A percentile compares a stretch with the other conserved stretches of the same genome.
phyloP scores from a whole-genome alignment of 306 rosid species.

The Prunus mongolica region DNA sequence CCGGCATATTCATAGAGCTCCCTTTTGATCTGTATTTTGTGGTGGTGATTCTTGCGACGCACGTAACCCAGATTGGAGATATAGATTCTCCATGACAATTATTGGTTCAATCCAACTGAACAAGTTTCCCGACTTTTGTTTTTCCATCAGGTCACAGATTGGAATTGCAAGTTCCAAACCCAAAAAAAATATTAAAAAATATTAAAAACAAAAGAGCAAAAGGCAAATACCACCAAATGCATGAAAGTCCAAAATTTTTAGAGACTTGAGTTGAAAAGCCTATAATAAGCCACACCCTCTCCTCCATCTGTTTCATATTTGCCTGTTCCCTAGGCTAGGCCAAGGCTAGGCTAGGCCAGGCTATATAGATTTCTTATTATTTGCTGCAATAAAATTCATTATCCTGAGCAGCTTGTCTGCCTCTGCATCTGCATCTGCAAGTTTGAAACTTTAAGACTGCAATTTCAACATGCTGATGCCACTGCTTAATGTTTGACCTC shows the following conservation, averaged over 20 bases:
- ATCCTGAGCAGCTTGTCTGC: not conserved
- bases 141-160: not conserved
- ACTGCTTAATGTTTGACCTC: slow-evolving; percentile 18
- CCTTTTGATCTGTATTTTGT: not conserved
- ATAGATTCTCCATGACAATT: not conserved
- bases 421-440: not conserved
- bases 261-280: not conserved
- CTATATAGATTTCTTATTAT: slow-evolving; percentile 1
- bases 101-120: not conserved
- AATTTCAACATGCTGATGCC: slow-evolving; percentile 7
- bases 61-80: not conserved
- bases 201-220: not conserved
- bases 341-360: not conserved
- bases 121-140: not conserved
- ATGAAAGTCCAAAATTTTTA: not conserved
- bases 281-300: not conserved
- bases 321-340: not conserved
- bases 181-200: not conserved
- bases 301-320: not conserved
- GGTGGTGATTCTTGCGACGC: not conserved
- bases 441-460: slow-evolving; percentile 8
- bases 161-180: not conserved
- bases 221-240: not conserved
- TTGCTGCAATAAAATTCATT: not conserved
- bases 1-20: not conserved